Evolutionary conservation across 345 rosid species (phyloP).

Genomic region (Nasturtium officinale): DNA sequence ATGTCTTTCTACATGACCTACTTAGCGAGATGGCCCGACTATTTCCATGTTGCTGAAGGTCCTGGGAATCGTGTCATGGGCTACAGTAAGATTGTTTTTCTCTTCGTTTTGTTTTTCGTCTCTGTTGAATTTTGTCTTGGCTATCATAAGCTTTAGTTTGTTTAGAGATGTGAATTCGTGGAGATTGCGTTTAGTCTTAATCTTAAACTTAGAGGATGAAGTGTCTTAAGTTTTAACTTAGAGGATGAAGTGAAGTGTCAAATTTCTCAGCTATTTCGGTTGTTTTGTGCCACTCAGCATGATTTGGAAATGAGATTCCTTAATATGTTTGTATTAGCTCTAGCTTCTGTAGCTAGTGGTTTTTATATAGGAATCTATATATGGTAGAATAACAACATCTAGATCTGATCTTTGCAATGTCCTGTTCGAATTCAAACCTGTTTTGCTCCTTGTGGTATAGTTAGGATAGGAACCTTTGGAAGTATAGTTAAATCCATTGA

Average conservation of each 20-base stretch:
- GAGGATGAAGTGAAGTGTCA: not conserved
- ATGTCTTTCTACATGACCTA: conserved; percentile 98
- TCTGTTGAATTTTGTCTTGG: not conserved
- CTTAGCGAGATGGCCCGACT: conserved; percentile 96
- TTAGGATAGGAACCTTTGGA: not conserved
- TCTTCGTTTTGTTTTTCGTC: not conserved
- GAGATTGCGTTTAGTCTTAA: not conserved
- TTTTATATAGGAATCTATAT: not conserved
- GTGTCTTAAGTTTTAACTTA: too few species aligned
- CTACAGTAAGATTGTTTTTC: conserved; percentile 56
- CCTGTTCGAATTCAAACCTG: not conserved
- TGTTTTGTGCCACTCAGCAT: not conserved
- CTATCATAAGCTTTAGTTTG: not conserved
- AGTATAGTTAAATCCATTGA: not conserved
- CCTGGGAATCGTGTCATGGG: conserved; percentile 83
- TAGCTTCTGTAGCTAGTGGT: not conserved
- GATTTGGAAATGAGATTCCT: not conserved
- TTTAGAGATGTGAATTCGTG: not conserved
- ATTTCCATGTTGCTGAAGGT: conserved; percentile 90
- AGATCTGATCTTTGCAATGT: not conserved
- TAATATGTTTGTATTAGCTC: not conserved
- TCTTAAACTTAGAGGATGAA: not conserved
- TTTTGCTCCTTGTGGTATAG: not conserved
- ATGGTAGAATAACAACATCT: not conserved
- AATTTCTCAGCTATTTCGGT: not conserved